phyloP scores from a whole-genome alignment of 768 basidiomycete genomes.

The Kwoniella bestiolae region DNA sequence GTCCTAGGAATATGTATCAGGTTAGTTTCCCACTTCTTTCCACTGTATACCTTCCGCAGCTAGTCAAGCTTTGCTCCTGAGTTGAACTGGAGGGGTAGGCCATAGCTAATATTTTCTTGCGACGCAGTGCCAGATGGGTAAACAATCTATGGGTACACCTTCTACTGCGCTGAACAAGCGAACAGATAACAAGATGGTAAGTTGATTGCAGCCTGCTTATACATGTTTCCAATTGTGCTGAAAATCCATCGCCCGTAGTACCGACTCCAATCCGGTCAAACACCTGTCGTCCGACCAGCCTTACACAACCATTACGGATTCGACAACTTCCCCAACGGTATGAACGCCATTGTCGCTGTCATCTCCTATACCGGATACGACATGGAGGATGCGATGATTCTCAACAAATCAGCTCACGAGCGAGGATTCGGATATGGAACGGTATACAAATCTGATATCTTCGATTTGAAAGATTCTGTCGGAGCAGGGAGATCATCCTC shows the following conservation, averaged over 20 bases:
- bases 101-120: conserved; percentile 21
- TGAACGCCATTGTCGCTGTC: conserved; percentile 98
- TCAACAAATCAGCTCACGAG: conserved; percentile 98
- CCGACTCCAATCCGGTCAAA: conserved; percentile 91
- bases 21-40: conserved; percentile 17
- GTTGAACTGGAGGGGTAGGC: no score
- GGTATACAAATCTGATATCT: conserved; percentile 89
- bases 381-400: conserved; percentile 99
- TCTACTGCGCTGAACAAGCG: conserved; percentile 86
- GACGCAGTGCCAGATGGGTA: conserved; percentile 93
- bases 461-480: conserved; percentile 81
- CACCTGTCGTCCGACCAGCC: conserved; percentile 87
- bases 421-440: conserved; percentile 96
- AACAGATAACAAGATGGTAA: conserved; percentile 90
- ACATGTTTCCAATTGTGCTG: no score
- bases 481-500: conserved; percentile 66
- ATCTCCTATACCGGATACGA: conserved; percentile 99
- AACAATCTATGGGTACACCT: conserved; percentile 99
- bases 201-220: conserved; percentile 5
- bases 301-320: conserved; percentile 94
- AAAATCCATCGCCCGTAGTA: conserved; percentile 59
- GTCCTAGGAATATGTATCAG: conserved; percentile 62
- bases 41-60: not conserved
- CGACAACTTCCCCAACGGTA: conserved; percentile 98
- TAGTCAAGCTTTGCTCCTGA: no score